These are phyloP conservation scores for Plectosphaerella cucumerina DNA, from an alignment of 2,329 filamentous ascomycete genomes.

Conservation along the genomic window DNA sequence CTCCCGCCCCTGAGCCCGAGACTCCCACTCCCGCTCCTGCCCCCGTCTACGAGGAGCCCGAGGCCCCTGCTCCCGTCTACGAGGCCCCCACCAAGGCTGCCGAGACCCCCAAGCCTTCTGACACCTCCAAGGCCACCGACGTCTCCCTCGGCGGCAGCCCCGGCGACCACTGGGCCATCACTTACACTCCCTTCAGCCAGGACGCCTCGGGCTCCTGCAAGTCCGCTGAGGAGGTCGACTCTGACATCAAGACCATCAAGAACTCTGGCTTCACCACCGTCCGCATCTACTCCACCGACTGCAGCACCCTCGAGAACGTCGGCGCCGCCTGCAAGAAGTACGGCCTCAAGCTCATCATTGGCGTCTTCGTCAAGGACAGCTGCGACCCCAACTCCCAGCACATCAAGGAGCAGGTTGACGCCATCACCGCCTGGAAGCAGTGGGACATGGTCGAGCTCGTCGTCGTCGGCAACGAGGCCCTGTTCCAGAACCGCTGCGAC, in stretches of 20 bases:
- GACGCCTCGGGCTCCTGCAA: slow-evolving; percentile 59
- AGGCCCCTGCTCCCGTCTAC: slow-evolving; percentile 14
- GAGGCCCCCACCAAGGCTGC: slow-evolving; percentile 16
- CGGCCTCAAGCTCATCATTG: slow-evolving; percentile 77
- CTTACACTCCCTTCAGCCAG: slow-evolving; percentile 71
- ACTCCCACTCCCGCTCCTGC: slow-evolving; percentile 18
- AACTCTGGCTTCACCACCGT: slow-evolving; percentile 63
- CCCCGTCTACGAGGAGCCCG: slow-evolving; percentile 14
- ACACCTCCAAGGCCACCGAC: slow-evolving; percentile 10
- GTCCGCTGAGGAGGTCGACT: slow-evolving; percentile 48
- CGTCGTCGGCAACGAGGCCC: slow-evolving; percentile 86
- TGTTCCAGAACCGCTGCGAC: slow-evolving; percentile 69
- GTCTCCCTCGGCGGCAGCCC: slow-evolving; percentile 29
- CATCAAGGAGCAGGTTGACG: slow-evolving; percentile 68
- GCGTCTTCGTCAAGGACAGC: slow-evolving; percentile 74
- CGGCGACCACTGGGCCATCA: slow-evolving; percentile 66
- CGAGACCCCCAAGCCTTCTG: slow-evolving; percentile 16
- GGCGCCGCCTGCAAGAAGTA: slow-evolving; percentile 62
- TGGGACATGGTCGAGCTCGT: slow-evolving; percentile 76
- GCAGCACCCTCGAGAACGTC: slow-evolving; percentile 72
- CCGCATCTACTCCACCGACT: slow-evolving; percentile 92
- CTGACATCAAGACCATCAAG: slow-evolving; percentile 60
- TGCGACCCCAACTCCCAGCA: slow-evolving; percentile 54
- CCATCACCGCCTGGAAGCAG: slow-evolving; percentile 63
- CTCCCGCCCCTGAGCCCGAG: slow-evolving; percentile 15